phyloP scores from a whole-genome alignment of 2,329 filamentous ascomycete genomes.

The Hypocreales sp. region DNA sequence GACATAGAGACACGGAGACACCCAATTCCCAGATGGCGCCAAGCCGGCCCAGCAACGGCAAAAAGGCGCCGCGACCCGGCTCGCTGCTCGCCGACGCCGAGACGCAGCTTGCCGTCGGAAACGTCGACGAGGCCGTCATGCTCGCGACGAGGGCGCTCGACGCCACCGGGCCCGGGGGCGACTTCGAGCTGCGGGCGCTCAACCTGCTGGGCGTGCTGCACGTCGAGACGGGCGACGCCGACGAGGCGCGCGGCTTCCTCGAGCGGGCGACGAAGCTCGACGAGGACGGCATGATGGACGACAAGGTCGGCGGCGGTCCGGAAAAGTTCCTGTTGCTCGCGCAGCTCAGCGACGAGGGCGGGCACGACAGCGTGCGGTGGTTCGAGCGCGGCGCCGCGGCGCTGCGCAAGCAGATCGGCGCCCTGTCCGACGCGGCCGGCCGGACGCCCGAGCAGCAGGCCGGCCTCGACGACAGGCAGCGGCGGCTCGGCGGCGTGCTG shows the following conservation, averaged over 20 bases:
- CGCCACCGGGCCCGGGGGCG: slow-evolving; percentile 26
- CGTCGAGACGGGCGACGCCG: slow-evolving; percentile 69
- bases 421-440: slow-evolving; percentile 32
- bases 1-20: too few relatives aligned
- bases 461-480: slow-evolving; percentile 50
- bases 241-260: slow-evolving; percentile 59
- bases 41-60: slow-evolving; percentile 20
- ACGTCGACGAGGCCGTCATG: slow-evolving; percentile 21
- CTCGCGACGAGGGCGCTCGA: slow-evolving; percentile 28
- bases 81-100: slow-evolving; percentile 22
- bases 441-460: slow-evolving; percentile 24
- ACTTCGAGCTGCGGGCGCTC: slow-evolving; percentile 46
- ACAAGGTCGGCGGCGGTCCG: slow-evolving; percentile 62
- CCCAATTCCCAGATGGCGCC: slow-evolving; percentile 29
- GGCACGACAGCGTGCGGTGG: slow-evolving; percentile 49
- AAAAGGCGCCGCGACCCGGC: slow-evolving; percentile 14
- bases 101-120: slow-evolving; percentile 25
- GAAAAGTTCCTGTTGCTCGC: slow-evolving; percentile 95
- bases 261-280: slow-evolving; percentile 61
- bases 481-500: slow-evolving; percentile 76
- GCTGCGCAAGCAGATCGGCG: slow-evolving; percentile 55
- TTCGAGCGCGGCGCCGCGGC: slow-evolving; percentile 56
- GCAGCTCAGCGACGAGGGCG: slow-evolving; percentile 64
- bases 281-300: slow-evolving; percentile 53
- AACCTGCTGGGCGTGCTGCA: slow-evolving; percentile 69